Conservation (phyloP, 73 alveolate genomes). For the Paramecium biaurelia region DNA sequence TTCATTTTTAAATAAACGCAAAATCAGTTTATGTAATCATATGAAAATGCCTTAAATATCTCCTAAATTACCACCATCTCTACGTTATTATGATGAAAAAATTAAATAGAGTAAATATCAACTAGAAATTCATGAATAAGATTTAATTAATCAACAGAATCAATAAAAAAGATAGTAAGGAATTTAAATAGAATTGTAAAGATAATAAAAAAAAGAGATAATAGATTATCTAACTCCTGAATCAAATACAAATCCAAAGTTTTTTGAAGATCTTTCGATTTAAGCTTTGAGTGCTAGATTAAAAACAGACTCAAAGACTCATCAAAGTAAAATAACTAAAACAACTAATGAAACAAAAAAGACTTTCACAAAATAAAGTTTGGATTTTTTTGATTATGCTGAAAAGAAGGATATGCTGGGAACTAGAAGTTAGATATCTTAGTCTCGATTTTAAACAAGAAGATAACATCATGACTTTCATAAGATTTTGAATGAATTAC, state of each 20-base stretch:
- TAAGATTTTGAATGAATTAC: neutral
- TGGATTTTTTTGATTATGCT: neutral
- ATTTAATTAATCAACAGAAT: neutral
- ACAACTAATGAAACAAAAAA: neutral
- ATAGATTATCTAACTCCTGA: neutral
- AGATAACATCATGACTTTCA: neutral
- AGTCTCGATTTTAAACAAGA: neutral
- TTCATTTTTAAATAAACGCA: neutral
- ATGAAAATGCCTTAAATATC: neutral
- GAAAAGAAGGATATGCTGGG: neutral
- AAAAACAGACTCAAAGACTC: neutral
- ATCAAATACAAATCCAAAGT: neutral
- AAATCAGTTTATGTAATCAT: neutral
- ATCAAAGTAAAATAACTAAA: neutral
- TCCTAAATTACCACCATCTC: neutral
- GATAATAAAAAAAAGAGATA: conserved; percentile 4
- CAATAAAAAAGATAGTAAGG: neutral
- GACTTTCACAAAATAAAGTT: neutral
- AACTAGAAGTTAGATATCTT: neutral
- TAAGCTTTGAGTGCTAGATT: neutral
- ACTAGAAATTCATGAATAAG: neutral
- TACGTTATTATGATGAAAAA: conserved; percentile 23
- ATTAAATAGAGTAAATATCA: neutral
- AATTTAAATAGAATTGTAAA: neutral
- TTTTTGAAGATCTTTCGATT: neutral